phyloP scores from a whole-genome alignment of 257 asterid genomes.

The Solanum boliviense region DNA sequence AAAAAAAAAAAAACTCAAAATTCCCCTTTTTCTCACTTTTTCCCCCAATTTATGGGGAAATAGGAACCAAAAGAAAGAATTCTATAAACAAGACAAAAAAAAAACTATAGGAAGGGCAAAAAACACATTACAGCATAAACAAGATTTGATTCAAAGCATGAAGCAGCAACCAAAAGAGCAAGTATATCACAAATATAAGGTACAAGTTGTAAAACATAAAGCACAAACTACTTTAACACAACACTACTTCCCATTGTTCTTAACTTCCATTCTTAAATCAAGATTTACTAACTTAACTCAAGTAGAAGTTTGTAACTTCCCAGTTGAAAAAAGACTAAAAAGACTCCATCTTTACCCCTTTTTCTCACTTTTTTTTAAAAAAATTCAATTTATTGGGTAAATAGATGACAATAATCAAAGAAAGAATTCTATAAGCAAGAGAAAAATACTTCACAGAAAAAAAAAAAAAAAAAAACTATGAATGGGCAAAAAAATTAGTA shows the following conservation, averaged over 20 bases:
- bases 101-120: not conserved
- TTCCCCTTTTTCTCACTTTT: not conserved
- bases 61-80: not conserved
- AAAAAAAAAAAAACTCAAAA: not conserved
- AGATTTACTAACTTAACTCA: not conserved
- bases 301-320: not conserved
- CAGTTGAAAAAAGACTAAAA: not conserved
- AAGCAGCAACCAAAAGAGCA: not conserved
- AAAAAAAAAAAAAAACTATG: not conserved
- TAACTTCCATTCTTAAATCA: not conserved
- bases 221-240: not conserved
- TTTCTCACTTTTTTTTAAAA: not conserved
- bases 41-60: not conserved
- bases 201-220: not conserved
- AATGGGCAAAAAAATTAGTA: not conserved
- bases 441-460: not conserved
- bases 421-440: not conserved
- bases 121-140: not conserved
- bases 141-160: not conserved
- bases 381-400: not conserved
- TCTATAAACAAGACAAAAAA: not conserved
- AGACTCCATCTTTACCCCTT: not conserved
- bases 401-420: not conserved
- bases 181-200: not conserved
- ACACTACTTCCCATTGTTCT: not conserved